Base-by-base conservation (phyloP, 2,329 filamentous ascomycete species). In the Ophiobolus disseminans region DNA sequence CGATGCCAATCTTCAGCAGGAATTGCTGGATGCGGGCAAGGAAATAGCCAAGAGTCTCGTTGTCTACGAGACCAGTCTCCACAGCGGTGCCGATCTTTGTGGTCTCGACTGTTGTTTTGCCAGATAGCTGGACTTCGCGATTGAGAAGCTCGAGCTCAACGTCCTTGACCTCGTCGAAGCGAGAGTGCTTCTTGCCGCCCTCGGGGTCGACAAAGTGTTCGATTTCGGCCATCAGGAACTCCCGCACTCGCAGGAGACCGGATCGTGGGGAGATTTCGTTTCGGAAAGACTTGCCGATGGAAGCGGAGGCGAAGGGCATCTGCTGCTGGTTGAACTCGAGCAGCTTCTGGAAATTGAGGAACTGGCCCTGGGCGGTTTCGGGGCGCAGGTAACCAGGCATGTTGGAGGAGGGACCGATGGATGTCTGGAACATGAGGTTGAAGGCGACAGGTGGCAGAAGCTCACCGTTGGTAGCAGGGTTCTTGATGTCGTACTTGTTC, bases 141-240 rank as follows among this genome's bases (percentile, higher is more conserved):
- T 94, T 88, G 37, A 99, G 83, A 20, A 99, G 84, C 45, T 87
- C 84, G 48, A 99, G 82, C 78, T 96, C 88, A 37, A 94, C 77
- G 62, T 96, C 80, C 69, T 90, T 87, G 50, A 99, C 87, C 66
- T 96, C 90, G 36, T 85, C 76, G 76, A 99, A 99, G 47, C 92
- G 88, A 42, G 82, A 77, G 73, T 99, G 94, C 78, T 94, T 95
- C 85, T 99, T 99, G 76, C 91, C 91, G 69, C 91, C 86, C 68
- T 94, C 82, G 9, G 94, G 94, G 68, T 99, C 94, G 60, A 99
- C 94, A 70, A 90, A 99, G 75, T 99, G 94, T 79, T 99, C 94
- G 63, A 99, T 96, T 77, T 99, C 94, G 19, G 93, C 94, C 94
- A 99, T 97, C 65, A 97, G 78, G 78, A 99, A 97, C 75, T 99